Evolutionary conservation across 805 yeast species (phyloP).

Genomic region (Wickerhamomyces ciferrii): DNA sequence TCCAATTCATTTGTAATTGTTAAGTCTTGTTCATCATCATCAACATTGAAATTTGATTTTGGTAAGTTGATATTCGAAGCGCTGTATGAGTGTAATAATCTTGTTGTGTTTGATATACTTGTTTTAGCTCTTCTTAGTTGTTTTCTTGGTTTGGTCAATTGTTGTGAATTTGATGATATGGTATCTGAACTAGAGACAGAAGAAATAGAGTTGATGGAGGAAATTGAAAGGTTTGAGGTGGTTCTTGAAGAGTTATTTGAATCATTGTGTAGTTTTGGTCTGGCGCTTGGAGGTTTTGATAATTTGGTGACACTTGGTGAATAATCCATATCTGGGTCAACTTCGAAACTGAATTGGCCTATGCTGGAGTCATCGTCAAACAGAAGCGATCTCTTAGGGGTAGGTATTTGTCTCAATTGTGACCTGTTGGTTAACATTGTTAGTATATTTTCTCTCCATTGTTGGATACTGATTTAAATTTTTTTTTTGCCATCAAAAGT

Average conservation of each 20-base stretch:
- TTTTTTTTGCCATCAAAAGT: neutral
- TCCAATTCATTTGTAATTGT: constrained; percentile 5
- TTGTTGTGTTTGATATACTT: constrained; percentile 5
- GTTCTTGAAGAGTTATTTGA: constrained; percentile 11
- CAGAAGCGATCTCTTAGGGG: constrained; percentile 13
- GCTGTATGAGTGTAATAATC: constrained; percentile 14
- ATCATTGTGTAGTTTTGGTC: constrained; percentile 5
- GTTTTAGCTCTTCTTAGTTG: constrained; percentile 19
- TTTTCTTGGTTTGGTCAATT: constrained; percentile 6
- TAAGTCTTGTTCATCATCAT: constrained; percentile 3
- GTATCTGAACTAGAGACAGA: constrained; percentile 19
- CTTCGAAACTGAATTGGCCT: neutral
- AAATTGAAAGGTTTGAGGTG: constrained; percentile 17
- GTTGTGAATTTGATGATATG: constrained; percentile 2
- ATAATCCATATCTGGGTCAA: neutral
- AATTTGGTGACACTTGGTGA: neutral
- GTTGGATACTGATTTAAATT: too few relatives aligned
- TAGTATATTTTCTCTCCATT: neutral
- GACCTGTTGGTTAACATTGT: constrained; percentile 1
- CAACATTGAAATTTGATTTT: constrained; percentile 1
- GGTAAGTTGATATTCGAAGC: constrained; percentile 14
- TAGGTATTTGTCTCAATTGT: constrained; percentile 5
- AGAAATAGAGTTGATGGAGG: constrained; percentile 16
- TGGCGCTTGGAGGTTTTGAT: neutral
- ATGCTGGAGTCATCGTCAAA: constrained; percentile 2